Evolutionary conservation across 306 rosid species (phyloP), one percentile per base, ranked within the genome.

Genomic region (Erythrophleum fordii): DNA sequence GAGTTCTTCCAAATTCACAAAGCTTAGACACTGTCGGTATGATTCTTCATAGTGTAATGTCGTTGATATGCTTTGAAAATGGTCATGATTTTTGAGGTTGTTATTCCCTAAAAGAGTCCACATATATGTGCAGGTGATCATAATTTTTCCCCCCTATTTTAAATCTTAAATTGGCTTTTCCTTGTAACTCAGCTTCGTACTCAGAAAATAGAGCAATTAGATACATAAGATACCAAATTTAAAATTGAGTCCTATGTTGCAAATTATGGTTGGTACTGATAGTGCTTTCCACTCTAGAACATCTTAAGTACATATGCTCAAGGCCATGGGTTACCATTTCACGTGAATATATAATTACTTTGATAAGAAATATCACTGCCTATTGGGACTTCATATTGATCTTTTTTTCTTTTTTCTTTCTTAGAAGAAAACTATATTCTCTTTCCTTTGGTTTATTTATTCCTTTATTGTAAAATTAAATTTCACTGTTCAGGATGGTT

Each of bases 1-100:
- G 90, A 77, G 87, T 86, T 73, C 75, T 86, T 69, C 85, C 92
- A n/a, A 88, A 88, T 79, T 82, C 94, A 16, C 90, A 83, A 35
- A 90, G 92, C 81, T 81, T 90, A 83, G 94, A 90, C 60, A 65
- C 92, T 69, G 82, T 90, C 76, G 94, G 94, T 90, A 86, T 56
- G 94, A 42, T 37, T 64, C 53, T 20, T 75, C 59, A 67, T 51
- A 62, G 11, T 25, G 51, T 76, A 23, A 34, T 20, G 37, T 65
- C 13, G 5, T 75, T 58, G 34, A 26, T 48, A 8, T 35, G 20
- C 34, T 49, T 28, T 60, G 35, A 48, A 74, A 71, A 55, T 45
- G 48, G 51, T 61, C 37, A 64, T 14, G 48, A 37, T 53, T 56
- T 4, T 76, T 9, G n/a, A 9, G 65, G 71, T 16, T 62, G 23